These are phyloP conservation scores for Dryas drummondii DNA, from an alignment of 306 rosid genomes.

Conservation along the genomic window DNA sequence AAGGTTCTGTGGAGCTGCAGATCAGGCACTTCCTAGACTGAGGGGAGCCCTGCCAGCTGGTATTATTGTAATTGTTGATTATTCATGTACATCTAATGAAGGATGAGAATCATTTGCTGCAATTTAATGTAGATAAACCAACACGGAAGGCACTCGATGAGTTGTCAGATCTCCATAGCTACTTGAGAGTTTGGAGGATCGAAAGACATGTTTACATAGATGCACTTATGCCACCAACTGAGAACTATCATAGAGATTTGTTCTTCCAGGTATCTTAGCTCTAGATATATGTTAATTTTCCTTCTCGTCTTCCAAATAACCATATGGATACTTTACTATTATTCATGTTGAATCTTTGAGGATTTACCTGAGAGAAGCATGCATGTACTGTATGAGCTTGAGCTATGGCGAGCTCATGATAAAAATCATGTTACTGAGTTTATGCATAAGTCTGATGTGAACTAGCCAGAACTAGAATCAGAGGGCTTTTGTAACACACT, in stretches of 20 bases:
- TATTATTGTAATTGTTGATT: constrained; percentile 33
- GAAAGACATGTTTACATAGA: constrained; percentile 69
- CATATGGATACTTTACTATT: constrained; percentile 1
- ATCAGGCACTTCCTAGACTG: constrained; percentile 87
- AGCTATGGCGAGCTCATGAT: neutral
- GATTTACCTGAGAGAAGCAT: neutral
- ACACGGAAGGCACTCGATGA: constrained; percentile 88
- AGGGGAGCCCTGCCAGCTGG: constrained; percentile 91
- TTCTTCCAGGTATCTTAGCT: constrained; percentile 76
- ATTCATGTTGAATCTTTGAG: neutral
- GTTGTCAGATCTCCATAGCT: constrained; percentile 68
- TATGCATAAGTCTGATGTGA: neutral
- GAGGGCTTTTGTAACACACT: too few relatives aligned
- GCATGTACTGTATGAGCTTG: neutral
- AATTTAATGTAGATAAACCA: constrained; percentile 64
- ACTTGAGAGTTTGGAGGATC: constrained; percentile 83
- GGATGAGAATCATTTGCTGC: constrained; percentile 20
- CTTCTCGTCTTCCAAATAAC: constrained; percentile 3
- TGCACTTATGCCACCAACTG: constrained; percentile 85
- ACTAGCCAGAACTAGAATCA: too few relatives aligned
- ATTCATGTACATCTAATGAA: constrained; percentile 10
- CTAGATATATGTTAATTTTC: neutral
- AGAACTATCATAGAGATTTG: constrained; percentile 75
- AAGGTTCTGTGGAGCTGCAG: constrained; percentile 85
- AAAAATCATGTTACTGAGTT: neutral